Evolutionary conservation across 371 early-diverging fungal species (phyloP).

Genomic region (Mortierella sp.): DNA sequence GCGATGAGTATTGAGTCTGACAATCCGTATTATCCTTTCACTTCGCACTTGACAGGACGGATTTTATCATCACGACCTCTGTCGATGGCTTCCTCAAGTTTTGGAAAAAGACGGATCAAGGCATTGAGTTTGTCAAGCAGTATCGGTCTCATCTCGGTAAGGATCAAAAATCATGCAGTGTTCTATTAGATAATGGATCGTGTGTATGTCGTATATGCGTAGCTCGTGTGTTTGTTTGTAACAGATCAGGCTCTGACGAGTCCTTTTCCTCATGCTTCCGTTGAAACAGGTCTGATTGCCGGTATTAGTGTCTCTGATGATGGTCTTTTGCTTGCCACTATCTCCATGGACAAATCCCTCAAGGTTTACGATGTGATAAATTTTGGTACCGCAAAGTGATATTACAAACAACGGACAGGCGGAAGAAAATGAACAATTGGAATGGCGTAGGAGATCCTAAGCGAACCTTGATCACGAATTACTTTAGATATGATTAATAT

Average conservation of each 20-base stretch:
- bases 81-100: constrained; percentile 97
- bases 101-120: constrained; percentile 95
- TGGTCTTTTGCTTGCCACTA: constrained; percentile 84
- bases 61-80: constrained; percentile 94
- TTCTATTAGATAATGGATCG: too few species aligned
- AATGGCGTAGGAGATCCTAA: too few species aligned
- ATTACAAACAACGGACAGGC: too few species aligned
- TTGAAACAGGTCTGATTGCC: constrained; percentile 57
- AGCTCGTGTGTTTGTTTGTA: too few species aligned
- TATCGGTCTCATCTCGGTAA: constrained; percentile 88
- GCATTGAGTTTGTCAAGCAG: constrained; percentile 98
- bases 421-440: too few species aligned
- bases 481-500: constrained; percentile 94
- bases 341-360: constrained; percentile 84
- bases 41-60: too few species aligned
- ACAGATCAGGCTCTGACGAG: too few species aligned
- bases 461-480: too few species aligned
- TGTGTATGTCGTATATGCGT: too few species aligned
- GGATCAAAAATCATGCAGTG: not conserved
- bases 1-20: too few species aligned
- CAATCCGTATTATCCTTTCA: too few species aligned
- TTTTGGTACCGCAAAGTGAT: constrained; percentile 75
- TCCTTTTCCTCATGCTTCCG: too few species aligned
- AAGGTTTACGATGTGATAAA: constrained; percentile 96
- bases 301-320: constrained; percentile 80